Base-by-base conservation (phyloP, 2,329 filamentous ascomycete species). In the Massarina eburnea region DNA sequence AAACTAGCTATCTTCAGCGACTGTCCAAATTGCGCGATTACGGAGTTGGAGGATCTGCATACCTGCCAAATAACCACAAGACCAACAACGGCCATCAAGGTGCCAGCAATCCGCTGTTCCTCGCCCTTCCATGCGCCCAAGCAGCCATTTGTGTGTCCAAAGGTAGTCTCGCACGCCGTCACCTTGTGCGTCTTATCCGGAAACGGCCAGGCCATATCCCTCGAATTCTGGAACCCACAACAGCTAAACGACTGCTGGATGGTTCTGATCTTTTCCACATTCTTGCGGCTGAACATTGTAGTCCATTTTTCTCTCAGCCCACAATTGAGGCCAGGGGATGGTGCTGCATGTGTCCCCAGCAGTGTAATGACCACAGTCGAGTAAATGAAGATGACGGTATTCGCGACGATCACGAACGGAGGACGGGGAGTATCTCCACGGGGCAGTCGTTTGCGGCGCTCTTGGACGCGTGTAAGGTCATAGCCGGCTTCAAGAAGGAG, bases 201-300 rank as follows among this genome's bases (percentile, higher is more conserved):
- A 47, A 86, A 88, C 0, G 86, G 86, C 73, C 78, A 88, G 8
- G 35, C 78, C 54, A 79, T 80, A 58, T 90, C 84, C 22, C 62
- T 66, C 21, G 81, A 61, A 4, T 73, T 77, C 44, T 75, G 75
- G 26, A 88, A 73, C 0, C 86, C 86, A 54, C 86, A 90, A 70
- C 86, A 90, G 7, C 78, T 62, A 24, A 88, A 77, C 0, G 76
- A 65, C 59, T 89, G 82, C 58, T 90, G 86, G 40, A 90, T 84
- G 2, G 70, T 66, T 33, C 76, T 72, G 45, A 89, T 78, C 2
- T 74, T 65, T 4, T 60, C 57, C 1, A 51, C 74, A 43, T 87
- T 73, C 48, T 83, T 81, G 0, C 58, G 54, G 0, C 53, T 63
- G 55, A 75, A 88, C 46, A 88, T 60, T 2, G 47, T 51, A 54